Base-by-base conservation (phyloP, 1,284 basidiomycete genomes). In the Papiliotrema nemorosa region DNA sequence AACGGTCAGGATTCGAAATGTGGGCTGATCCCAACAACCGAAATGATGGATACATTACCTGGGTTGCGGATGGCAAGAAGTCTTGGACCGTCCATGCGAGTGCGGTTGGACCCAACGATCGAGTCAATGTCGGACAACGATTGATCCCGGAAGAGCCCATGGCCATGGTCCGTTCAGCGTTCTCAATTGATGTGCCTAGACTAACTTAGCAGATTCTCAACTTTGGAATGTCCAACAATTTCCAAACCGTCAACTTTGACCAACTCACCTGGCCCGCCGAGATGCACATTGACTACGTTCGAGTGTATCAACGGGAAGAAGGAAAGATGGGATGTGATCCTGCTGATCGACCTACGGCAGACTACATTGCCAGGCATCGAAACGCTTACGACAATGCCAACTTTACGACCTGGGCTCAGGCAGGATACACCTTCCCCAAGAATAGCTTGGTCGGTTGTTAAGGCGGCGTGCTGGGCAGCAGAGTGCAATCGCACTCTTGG, bases 251-350 rank as follows among this genome's bases (percentile, higher is more conserved):
- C 40, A 82, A 90, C 69, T 77, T 86, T 44, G 69, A 78, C 0
- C 75, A 85, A 47, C 76, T 91, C 36, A 73, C 67, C 2, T 90
- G 88, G 76, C 89, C 89, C 1, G 79, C 78, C 1, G 79, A 76
- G 7, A 85, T 92, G 85, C 75, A 77, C 24, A 76, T 94, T 48
- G 90, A 96, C 65, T 94, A 84, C 73, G 81, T 93, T 38, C 81
- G 90, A 7, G 84, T 93, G 3, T 91, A 90, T 67, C 88, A 82
- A 13, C 78, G 81, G 53, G 72, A 81, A 48, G 67, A 79, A 9
- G 80, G 84, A 48, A 88, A 87, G 66, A 78, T 90, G 33, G 88
- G 90, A 2, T 94, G 91, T 66, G 86, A 91, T 64, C 90, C 90
- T 1, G 69, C 76, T 21, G 80, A 82, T 45, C 86, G 84, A 72